These are phyloP conservation scores for Byssochlamys sp. DNA, from an alignment of 2,329 filamentous ascomycete genomes.

Conservation along the genomic window DNA sequence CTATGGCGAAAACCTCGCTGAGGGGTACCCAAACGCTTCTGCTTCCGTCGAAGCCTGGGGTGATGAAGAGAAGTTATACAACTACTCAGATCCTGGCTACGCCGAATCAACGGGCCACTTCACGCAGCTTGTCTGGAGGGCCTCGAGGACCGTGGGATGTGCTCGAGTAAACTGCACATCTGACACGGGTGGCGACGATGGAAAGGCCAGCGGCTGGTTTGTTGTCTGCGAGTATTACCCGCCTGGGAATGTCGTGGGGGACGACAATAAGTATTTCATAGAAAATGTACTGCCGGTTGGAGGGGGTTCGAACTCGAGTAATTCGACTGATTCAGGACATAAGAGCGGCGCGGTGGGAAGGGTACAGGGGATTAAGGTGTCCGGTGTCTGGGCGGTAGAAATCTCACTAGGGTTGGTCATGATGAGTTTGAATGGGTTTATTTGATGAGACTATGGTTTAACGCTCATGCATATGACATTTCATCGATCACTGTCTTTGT, in stretches of 20 bases:
- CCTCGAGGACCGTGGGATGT: conserved; percentile 52
- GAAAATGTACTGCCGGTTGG: conserved; percentile 17
- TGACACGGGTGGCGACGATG: conserved; percentile 21
- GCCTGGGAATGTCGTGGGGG: conserved; percentile 49
- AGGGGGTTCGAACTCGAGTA: not conserved
- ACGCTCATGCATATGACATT: not conserved
- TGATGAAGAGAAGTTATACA: conserved; percentile 48
- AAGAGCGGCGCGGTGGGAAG: not conserved
- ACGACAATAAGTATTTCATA: conserved; percentile 18
- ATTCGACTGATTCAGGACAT: not conserved
- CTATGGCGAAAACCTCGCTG: conserved; percentile 65
- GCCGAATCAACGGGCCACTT: conserved; percentile 57
- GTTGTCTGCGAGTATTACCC: conserved; percentile 64
- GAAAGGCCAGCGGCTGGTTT: conserved; percentile 41
- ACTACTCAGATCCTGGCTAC: conserved; percentile 51
- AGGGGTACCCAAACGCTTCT: conserved; percentile 53
- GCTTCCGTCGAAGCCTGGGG: conserved; percentile 59
- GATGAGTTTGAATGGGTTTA: not conserved
- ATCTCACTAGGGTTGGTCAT: not conserved
- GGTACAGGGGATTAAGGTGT: not conserved
- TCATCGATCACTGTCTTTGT: not conserved
- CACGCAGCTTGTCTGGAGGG: conserved; percentile 63
- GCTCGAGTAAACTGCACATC: conserved; percentile 36
- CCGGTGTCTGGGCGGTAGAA: not conserved
- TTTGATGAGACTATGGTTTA: not conserved